Percentiles rank a stretch among this genome's conserved stretches.
Conservation (phyloP, 768 basidiomycete genomes). For the Rickenella mellea region DNA sequence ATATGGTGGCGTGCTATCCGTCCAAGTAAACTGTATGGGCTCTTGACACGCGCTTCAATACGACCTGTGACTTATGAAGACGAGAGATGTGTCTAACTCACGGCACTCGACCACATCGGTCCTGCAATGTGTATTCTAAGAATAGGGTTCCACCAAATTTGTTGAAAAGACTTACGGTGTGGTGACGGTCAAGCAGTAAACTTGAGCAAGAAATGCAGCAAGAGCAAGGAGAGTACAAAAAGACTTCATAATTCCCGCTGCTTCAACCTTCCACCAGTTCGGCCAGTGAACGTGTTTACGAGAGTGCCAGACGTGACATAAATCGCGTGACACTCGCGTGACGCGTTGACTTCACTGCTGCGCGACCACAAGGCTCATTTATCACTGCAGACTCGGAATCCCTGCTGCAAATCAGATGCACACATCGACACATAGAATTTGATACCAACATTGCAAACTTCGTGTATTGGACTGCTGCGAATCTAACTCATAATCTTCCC, state of each 20-base stretch:
- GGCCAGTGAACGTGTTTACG: too few species aligned
- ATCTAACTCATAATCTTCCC: too few species aligned
- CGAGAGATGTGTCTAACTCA: background rate
- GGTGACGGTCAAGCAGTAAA: constrained; percentile 44
- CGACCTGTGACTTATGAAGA: background rate
- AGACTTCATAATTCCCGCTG: constrained; percentile 31
- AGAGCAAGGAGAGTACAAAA: constrained; percentile 20
- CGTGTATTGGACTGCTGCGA: too few species aligned
- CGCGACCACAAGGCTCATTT: too few species aligned
- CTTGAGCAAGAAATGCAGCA: constrained; percentile 23
- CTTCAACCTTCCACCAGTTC: too few species aligned
- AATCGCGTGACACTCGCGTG: too few species aligned
- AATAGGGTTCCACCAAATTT: background rate
- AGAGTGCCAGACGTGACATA: too few species aligned
- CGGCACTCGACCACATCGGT: constrained; percentile 36
- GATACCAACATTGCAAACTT: too few species aligned
- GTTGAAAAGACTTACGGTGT: constrained; percentile 44
- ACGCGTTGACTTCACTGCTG: too few species aligned
- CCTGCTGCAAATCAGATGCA: too few species aligned
- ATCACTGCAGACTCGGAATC: too few species aligned
- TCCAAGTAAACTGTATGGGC: constrained; percentile 50
- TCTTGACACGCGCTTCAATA: constrained; percentile 28
- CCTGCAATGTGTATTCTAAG: constrained; percentile 17
- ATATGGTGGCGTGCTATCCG: constrained; percentile 39
- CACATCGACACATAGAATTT: too few species aligned